Evolutionary conservation across 2,329 filamentous ascomycete species (phyloP), one percentile per base, ranked within the genome.

Genomic region (Fusarium hainanense): DNA sequence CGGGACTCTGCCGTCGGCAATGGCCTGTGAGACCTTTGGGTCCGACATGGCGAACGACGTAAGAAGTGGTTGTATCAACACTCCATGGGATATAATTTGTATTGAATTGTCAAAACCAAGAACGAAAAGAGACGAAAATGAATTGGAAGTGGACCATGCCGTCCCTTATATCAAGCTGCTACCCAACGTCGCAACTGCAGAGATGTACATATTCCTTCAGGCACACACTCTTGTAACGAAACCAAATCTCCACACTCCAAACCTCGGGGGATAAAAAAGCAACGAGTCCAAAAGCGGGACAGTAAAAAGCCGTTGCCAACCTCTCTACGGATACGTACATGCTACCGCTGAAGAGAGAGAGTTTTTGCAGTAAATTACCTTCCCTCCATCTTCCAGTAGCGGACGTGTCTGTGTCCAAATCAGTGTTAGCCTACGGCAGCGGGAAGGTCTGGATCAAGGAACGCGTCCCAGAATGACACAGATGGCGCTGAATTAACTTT

Each of bases 1-100:
- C 3, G 81, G 80, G 18, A 83, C 77, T 11, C 72, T 73, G 32
- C 80, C 81, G 40, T 75, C 76, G 18, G 75, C 77, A 48, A 81
- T 75, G 42, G 80, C 80, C 55, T 75, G 63, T 14, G 66, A 41
- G 42, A 78, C 74, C 47, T 70, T 70, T 4, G 71, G 55, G 44
- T 77, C 75, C 32, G 67, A 58, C 75, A 77, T 77, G 30, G 25
- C 58, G 30, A 56, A 57, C 50, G n/a, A 55, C 25, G 21, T 18
- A 20, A 32, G 16, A 23, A 25, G 20, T 12, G 25, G 25, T 30
- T 54, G 25, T 43, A 37, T 48, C 37, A 60, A n/a, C 25, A 56
- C 55, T 57, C 58, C 67, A 70, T 59, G 18, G 27, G 20, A 34
- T 34, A n/a, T 23, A 18, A 23, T 12, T 40, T 23, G 10, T 3